These are phyloP conservation scores for Rhodotorula sp. DNA, from an alignment of 1,284 basidiomycete genomes.

Conservation along the genomic window DNA sequence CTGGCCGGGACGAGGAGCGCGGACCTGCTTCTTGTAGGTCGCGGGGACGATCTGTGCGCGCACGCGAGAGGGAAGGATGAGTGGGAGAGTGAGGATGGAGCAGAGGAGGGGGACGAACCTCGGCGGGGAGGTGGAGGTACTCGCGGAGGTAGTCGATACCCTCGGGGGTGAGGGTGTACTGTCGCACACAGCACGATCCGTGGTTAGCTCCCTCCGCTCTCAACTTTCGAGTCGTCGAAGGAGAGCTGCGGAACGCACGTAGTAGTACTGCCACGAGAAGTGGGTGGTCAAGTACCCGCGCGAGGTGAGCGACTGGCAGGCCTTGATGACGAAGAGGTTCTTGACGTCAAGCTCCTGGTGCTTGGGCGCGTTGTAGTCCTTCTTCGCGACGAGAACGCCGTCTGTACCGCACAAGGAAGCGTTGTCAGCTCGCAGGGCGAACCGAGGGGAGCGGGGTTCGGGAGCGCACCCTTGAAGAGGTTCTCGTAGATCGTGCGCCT, in stretches of 20 bases:
- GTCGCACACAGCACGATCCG: neutral
- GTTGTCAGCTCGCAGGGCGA: neutral
- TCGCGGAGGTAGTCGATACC: conserved; percentile 93
- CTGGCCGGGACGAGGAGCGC: conserved; percentile 64
- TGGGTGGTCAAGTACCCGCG: conserved; percentile 96
- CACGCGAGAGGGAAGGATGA: neutral
- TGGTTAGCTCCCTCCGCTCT: conserved; percentile 10
- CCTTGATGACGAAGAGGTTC: conserved; percentile 99
- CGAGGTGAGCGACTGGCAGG: conserved; percentile 95
- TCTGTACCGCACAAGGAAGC: conserved; percentile 55
- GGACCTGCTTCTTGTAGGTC: conserved; percentile 88
- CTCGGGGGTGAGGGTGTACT: conserved; percentile 91
- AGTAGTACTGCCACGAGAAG: conserved; percentile 56
- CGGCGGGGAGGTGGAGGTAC: conserved; percentile 86
- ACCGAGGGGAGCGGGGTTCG: neutral
- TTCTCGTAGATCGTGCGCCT: conserved; percentile 64
- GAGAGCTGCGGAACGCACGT: conserved; percentile 16
- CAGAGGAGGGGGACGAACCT: conserved; percentile 47
- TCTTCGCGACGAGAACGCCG: conserved; percentile 98
- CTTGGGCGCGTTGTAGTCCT: conserved; percentile 93
- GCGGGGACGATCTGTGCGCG: conserved; percentile 80
- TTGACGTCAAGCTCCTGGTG: conserved; percentile 96
- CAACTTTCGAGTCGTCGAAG: too few relatives aligned
- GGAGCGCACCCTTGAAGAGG: conserved; percentile 86
- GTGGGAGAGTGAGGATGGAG: neutral